These are phyloP conservation scores for Cyberlindnera euphorbiiphila DNA, from an alignment of 805 yeast species.

Conservation along the genomic window DNA sequence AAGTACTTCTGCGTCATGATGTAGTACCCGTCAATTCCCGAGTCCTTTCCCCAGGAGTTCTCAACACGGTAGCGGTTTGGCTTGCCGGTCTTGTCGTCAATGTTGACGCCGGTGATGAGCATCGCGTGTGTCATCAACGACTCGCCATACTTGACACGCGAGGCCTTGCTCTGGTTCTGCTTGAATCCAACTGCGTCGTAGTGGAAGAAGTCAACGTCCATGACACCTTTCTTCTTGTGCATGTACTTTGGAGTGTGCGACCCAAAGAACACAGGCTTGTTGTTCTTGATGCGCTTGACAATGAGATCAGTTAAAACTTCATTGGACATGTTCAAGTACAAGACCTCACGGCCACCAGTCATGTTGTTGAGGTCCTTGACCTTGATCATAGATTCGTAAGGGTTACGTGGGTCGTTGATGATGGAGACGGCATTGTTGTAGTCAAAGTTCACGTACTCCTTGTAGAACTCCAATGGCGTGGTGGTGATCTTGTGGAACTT, in stretches of 20 bases:
- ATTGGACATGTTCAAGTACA: constrained; percentile 66
- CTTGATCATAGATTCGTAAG: constrained; percentile 55
- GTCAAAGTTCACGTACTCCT: constrained; percentile 48
- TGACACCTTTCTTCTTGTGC: constrained; percentile 58
- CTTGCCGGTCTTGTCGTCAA: constrained; percentile 49
- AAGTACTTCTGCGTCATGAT: constrained; percentile 72
- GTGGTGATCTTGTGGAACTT: constrained; percentile 44
- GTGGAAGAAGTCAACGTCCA: constrained; percentile 70
- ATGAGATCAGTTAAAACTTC: constrained; percentile 56
- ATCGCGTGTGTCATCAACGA: constrained; percentile 89
- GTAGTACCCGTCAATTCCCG: constrained; percentile 65
- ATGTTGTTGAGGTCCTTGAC: constrained; percentile 77
- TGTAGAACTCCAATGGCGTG: constrained; percentile 64
- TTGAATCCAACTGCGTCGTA: constrained; percentile 55
- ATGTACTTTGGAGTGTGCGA: constrained; percentile 82
- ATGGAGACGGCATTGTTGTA: constrained; percentile 55
- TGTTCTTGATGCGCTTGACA: constrained; percentile 61
- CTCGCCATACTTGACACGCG: constrained; percentile 65
- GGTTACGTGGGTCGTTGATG: constrained; percentile 80
- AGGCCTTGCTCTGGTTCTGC: constrained; percentile 53
- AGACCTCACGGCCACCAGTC: constrained; percentile 62
- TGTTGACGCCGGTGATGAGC: constrained; percentile 78
- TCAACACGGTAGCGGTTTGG: constrained; percentile 72
- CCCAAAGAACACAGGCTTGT: constrained; percentile 84
- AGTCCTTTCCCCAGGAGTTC: constrained; percentile 72